Base-by-base conservation (phyloP, 2,329 filamentous ascomycete genomes). In the Pyrenophora tritici-repentis region DNA sequence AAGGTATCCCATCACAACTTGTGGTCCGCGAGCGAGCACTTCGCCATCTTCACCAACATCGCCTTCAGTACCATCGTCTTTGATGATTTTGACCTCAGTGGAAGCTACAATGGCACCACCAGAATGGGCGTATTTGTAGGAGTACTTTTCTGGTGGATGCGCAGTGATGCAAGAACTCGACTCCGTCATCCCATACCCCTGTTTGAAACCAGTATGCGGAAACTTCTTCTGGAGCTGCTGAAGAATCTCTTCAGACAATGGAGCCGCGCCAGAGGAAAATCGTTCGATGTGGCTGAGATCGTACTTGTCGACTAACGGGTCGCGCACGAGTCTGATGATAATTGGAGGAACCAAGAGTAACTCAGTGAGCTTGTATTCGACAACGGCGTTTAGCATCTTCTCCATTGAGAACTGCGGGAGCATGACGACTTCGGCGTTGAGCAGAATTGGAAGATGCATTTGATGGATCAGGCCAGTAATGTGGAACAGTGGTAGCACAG, bases 111-210 rank as follows among this genome's bases (percentile, higher is more conserved):
- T 76, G 3, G 76, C 78, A 20, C 84, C 83, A 2, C 83, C 83
- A 0, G 73, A 76, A 57, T 82, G 76, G 0, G 79, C 84, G 55
- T 86, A 83, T 40, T 80, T 78, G 72, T 82, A 88, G 10, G 75
- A 75, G 53, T 82, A 83, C 40, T 79, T 78, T 1, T 78, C 75
- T 0, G 80, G 80, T 4, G 85, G 82, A 46, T 87, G 84, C 0
- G 81, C 78, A 0, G 84, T 86, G 55, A 88, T 85, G 57, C 83
- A 86, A 2, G 76, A 79, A 65, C 83, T 87, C 0, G 78, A 82
- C 66, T 87, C 86, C 0, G 86, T 88, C 84, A 88, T 87, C 22
- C 86, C 86, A 60, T 87, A 88, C 1, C 83, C 84, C 62, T 87
- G 85, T 59, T 84, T 84, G 68, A 87, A 85, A 0, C 83, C 83